A percentile compares a stretch with the other conserved stretches of the same genome.
These are phyloP conservation scores for Spathaspora passalidarum DNA, from an alignment of 805 yeast species.

Conservation along the genomic window DNA sequence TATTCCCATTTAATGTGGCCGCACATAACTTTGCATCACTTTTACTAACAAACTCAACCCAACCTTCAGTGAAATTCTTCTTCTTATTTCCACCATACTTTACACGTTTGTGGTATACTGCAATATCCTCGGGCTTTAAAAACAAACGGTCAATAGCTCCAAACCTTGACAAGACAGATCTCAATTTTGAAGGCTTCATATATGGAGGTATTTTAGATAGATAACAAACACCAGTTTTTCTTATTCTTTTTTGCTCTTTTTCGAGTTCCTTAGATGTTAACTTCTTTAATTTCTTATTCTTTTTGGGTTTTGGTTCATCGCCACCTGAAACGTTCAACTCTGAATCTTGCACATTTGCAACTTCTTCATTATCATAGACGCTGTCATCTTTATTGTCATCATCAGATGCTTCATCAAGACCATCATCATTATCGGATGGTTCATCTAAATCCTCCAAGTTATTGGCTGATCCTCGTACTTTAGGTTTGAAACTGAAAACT, in stretches of 20 bases:
- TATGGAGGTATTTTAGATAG: slow-evolving; percentile 90
- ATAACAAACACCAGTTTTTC: slow-evolving; percentile 88
- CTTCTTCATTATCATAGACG: slow-evolving; percentile 18
- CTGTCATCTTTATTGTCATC: slow-evolving; percentile 3
- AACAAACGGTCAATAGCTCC: slow-evolving; percentile 88
- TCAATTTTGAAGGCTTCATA: slow-evolving; percentile 90
- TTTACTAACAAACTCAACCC: slow-evolving; percentile 89
- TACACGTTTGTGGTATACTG: slow-evolving; percentile 61
- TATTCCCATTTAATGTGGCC: slow-evolving; percentile 80
- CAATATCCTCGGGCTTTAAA: slow-evolving; percentile 79
- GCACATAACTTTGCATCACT: slow-evolving; percentile 88
- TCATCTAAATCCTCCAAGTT: slow-evolving; percentile 9
- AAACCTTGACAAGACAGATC: slow-evolving; percentile 76
- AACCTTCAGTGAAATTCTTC: slow-evolving; percentile 85
- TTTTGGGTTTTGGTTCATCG: slow-evolving; percentile 12
- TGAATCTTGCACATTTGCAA: slow-evolving; percentile 15
- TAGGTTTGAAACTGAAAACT: slow-evolving; percentile 5
- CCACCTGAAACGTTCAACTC: too few relatives aligned
- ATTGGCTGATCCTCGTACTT: slow-evolving; percentile 4
- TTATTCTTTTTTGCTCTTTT: slow-evolving; percentile 52
- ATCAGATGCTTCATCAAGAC: slow-evolving; percentile 5
- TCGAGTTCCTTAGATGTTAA: slow-evolving; percentile 55
- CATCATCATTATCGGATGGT: slow-evolving; percentile 10
- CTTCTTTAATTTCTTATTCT: slow-evolving; percentile 45
- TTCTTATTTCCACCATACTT: slow-evolving; percentile 92